Conservation (phyloP, 352 stramenopile species). For the Globisporangium recalcitrans region DNA sequence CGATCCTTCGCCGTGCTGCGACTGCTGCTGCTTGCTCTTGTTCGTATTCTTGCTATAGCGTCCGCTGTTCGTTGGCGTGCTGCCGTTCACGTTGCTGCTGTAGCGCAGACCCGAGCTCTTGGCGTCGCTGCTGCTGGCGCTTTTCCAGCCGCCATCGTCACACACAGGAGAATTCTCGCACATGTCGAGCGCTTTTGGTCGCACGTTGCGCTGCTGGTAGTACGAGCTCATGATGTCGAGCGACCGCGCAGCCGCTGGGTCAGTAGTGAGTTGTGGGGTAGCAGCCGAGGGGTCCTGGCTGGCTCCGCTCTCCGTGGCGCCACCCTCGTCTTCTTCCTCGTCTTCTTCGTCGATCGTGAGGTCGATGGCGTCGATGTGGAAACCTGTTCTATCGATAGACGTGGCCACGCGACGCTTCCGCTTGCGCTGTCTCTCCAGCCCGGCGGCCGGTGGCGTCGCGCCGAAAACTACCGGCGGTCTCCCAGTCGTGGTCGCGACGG, state of each 20-base stretch:
- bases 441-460: conserved; percentile 4
- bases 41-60: conserved; percentile 5
- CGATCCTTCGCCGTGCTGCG: not conserved
- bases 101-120: conserved; percentile 15
- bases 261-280: not conserved
- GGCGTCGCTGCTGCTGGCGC: conserved; percentile 13
- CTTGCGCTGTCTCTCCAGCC: conserved; percentile 26
- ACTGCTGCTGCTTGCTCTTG: not conserved
- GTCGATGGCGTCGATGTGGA: conserved; percentile 18
- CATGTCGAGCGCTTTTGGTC: conserved; percentile 9
- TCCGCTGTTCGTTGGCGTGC: conserved; percentile 10
- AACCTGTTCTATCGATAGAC: conserved; percentile 25
- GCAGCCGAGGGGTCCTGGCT: not conserved
- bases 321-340: conserved; percentile 8
- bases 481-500: conserved; percentile 1
- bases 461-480: conserved; percentile 3
- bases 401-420: conserved; percentile 33
- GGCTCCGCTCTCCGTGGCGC: conserved; percentile 3
- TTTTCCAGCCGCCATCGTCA: conserved; percentile 13
- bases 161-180: conserved; percentile 11
- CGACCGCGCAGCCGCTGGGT: not conserved
- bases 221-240: conserved; percentile 9
- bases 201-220: conserved; percentile 11
- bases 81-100: conserved; percentile 19
- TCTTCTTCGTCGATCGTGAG: conserved; percentile 19